Evolutionary conservation across 352 stramenopile species (phyloP), one percentile per base, ranked within the genome.

Genomic region (Phytophthora cactorum): DNA sequence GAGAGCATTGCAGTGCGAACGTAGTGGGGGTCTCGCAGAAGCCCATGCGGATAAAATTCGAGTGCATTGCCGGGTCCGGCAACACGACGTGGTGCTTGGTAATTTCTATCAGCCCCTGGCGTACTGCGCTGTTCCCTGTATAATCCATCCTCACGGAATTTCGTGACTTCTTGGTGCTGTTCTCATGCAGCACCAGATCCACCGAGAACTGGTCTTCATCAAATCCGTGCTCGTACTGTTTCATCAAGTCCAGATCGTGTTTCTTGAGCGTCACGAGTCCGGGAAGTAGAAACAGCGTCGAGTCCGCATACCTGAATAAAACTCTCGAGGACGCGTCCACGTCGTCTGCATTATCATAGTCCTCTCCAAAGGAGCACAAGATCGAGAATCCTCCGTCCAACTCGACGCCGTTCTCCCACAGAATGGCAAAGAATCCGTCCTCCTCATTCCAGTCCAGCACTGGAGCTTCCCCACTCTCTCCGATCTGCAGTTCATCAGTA

Each of bases 171-270:
- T 77, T 86, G 27, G 50, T 31, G 55, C 52, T 89, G 34, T 75
- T 78, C 9, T 90, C 84, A 32, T 92, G 84, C 47, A 96, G 68
- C 25, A 93, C 76, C 10, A 96, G 76, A 58, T 96, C 88, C 41
- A 94, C 70, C 2, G 80, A 92, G 54, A 96, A 96, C 5, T 88
- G 68, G 7, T 93, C 85, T 27, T 92, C 84, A 49, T 92, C 86
- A 67, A 96, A 96, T 10, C 79, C 86, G 47, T 91, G 75, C 39
- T 93, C 85, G 59, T 94, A 96, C 56, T 93, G 84, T 60, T 93
- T 93, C 81, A 93, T 93, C 57, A 96, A 68, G 54, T 96, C 88
- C 4, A 96, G 54, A 53, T 91, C 76, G 11, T 69, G 59, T 65
- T 94, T 96, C 50, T 79, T 86, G 5, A 94, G 70, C 12, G 84